Evolutionary conservation across 352 stramenopile genomes (phyloP).

Genomic region (Thraustochytrium sp.): DNA sequence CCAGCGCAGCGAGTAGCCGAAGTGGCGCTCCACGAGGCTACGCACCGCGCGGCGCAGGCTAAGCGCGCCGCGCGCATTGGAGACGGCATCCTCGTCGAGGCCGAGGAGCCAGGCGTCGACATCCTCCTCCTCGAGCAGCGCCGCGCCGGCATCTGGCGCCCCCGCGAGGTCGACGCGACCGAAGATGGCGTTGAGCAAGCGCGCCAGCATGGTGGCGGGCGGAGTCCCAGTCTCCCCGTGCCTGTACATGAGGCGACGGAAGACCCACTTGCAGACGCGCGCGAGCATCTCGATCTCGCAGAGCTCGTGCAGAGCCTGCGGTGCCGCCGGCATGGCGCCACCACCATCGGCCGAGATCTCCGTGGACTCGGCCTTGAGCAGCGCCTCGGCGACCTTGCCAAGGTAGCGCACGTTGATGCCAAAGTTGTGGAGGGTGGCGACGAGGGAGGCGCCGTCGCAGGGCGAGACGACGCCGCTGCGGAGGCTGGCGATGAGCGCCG

Average conservation of each 20-base stretch:
- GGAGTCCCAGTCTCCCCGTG: slow-evolving; percentile 61
- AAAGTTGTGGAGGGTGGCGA: slow-evolving; percentile 82
- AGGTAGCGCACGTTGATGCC: slow-evolving; percentile 96
- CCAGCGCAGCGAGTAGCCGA: slow-evolving; percentile 67
- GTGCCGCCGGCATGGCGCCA: slow-evolving; percentile 60
- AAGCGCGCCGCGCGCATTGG: slow-evolving; percentile 3
- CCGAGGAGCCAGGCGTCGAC: neutral
- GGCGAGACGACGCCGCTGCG: slow-evolving; percentile 68
- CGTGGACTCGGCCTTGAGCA: slow-evolving; percentile 70
- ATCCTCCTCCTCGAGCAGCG: slow-evolving; percentile 51
- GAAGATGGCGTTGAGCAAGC: slow-evolving; percentile 73
- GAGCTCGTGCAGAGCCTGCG: slow-evolving; percentile 84
- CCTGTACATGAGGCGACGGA: slow-evolving; percentile 63
- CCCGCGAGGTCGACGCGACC: slow-evolving; percentile 41
- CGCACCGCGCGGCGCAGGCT: slow-evolving; percentile 55
- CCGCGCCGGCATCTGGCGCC: neutral
- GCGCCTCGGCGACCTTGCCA: slow-evolving; percentile 76
- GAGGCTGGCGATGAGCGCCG: slow-evolving; percentile 72
- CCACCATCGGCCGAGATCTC: slow-evolving; percentile 46
- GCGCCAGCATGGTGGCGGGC: slow-evolving; percentile 65
- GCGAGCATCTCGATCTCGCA: slow-evolving; percentile 93
- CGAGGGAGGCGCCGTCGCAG: slow-evolving; percentile 80
- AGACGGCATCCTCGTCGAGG: neutral
- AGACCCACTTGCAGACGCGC: slow-evolving; percentile 75
- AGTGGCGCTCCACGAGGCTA: slow-evolving; percentile 62